Evolutionary conservation across 495 filamentous ascomycete genomes (phyloP).

Genomic region (Recurvomyces mirabilis): DNA sequence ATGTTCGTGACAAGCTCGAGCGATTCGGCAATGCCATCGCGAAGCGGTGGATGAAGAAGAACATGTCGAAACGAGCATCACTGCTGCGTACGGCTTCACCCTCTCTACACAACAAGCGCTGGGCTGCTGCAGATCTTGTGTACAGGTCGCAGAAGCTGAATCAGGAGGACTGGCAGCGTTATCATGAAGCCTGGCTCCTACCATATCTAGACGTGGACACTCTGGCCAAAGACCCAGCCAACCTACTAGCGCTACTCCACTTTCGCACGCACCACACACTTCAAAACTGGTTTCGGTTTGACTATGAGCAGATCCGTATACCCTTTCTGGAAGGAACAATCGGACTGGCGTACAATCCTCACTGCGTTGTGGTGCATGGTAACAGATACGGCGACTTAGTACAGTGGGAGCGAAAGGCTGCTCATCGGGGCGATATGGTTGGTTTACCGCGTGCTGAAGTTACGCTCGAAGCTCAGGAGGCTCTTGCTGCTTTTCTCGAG

Average conservation of each 20-base stretch:
- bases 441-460: not conserved
- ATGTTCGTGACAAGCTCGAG: not conserved
- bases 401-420: not conserved
- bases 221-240: not conserved
- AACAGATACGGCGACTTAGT: not conserved
- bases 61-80: not conserved
- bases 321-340: not conserved
- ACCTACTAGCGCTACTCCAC: not conserved
- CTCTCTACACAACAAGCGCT: not conserved
- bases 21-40: not conserved
- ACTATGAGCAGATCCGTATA: not conserved
- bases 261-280: not conserved
- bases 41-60: not conserved
- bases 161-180: too few species aligned
- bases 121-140: not conserved
- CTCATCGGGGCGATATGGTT: slow-evolving; percentile 1
- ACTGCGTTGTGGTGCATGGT: not conserved
- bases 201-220: slow-evolving; percentile 1
- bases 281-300: not conserved
- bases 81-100: not conserved
- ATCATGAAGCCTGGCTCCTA: not conserved
- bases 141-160: not conserved
- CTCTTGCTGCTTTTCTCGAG: too few species aligned
- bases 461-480: not conserved
- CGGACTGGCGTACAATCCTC: not conserved